Evolutionary conservation across 2,329 filamentous ascomycete genomes (phyloP), one percentile per base, ranked within the genome.

Genomic region (Pseudopyrenochaeta lycopersici): DNA sequence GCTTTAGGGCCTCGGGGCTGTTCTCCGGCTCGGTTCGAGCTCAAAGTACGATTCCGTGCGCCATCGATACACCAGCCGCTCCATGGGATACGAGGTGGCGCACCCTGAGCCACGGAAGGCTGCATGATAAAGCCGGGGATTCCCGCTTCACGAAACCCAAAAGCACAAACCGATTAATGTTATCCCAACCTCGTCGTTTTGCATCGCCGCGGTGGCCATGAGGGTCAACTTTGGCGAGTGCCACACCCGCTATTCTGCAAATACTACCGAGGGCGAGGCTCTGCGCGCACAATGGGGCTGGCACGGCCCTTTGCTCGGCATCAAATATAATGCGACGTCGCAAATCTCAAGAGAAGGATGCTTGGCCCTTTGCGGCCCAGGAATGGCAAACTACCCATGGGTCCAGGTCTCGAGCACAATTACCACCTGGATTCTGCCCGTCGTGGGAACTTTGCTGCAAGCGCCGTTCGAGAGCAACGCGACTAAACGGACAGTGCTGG

Each of bases 401-500:
- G 46, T 45, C 1, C 62, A 66, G 18, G 62, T 62, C 0, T 72
- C 70, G 1, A 54, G 45, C 7, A 76, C 75, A 1, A 76, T 78
- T 35, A 77, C 74, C 1, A 78, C 76, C 3, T 78, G 76, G 76
- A 67, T 78, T 7, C 48, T 78, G 5, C 76, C 76, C 0, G 63
- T 77, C 5, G 62, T 78, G 0, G 76, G 76, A 14, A 73, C 74
- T 2, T 48, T 78, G 1, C 54, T 78, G 1, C 77, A 78, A 49
- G 77, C 75, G 14, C 77, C 77, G 0, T 78, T 77, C 47, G 74
- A 77, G 36, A 78, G 76, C 55, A 79, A 79, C 53, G 66, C 66
- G 2, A 66, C 71, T 36, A 67, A 56, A 53, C 57, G 65, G n/a
- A 79, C 77, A 1, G 7, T 76, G 1, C 55, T 76, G 10, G 75